Evolutionary conservation across 352 stramenopile genomes (phyloP), one percentile per base, ranked within the genome.

Genomic region (Poterioochromonas sp.): DNA sequence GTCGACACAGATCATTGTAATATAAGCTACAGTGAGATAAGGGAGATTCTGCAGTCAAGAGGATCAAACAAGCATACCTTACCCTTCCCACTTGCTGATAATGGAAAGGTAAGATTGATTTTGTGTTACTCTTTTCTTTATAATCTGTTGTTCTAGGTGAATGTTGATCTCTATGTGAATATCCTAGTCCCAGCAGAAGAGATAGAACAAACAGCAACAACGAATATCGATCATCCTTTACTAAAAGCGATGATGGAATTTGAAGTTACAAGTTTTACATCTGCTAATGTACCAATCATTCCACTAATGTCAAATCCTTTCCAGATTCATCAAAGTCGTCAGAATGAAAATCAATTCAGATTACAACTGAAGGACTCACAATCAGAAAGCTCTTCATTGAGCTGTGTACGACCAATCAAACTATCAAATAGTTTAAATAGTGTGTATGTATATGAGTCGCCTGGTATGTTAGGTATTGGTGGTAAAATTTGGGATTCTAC

Each of bases 401-500:
- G 26, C 26, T 58, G 47, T 26, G 15, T 58, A 26, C 47, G 47
- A 58, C 47, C 47, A 26, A 58, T 58, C 47, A 58, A 15, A 26
- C 47, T 58, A 26, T 26, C 47, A 58, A 58, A 26, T 58, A 58
- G 47, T 15, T 58, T 15, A 58, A 26, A 15, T 15, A 58, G 47
- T 26, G 15, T 68, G 12, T 68, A 68, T 68, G 58, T 68, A 26
- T 11, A 20, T 5, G 34, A 68, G 34, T 32, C 15, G 15, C 44
- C 34, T 15, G 58, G 58, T 11, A 15, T 37, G 5, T 37, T 68
- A 34, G 58, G 58, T 26, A 68, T 68, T 37, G 58, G 58, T 35
- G 58, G 58, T 20, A 68, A 68, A 26, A 34, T 68, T 20, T 68
- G 58, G 58, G 58, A 68, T 68, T 68, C 58, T 35, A 35, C 58